Conservation (phyloP, 2,329 filamentous ascomycete genomes). For the Venturia carpophila region DNA sequence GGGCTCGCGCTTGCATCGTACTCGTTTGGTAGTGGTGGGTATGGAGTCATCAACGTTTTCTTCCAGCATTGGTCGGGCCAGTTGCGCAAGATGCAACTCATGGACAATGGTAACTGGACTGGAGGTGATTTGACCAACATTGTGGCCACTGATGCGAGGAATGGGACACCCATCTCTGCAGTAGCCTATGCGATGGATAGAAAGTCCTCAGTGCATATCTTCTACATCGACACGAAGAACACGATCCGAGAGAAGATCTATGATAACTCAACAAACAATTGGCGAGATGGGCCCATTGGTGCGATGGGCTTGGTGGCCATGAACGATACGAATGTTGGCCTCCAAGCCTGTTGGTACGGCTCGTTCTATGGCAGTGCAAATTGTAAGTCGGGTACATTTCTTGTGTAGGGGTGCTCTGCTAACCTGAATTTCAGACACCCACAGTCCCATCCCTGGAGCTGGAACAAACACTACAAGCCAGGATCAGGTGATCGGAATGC, state of each 20-base stretch:
- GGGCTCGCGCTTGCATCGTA: constrained; percentile 18
- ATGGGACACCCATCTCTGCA: constrained; percentile 18
- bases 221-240: constrained; percentile 18
- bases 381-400: neutral
- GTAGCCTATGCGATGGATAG: constrained; percentile 19
- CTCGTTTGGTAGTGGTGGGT: constrained; percentile 16
- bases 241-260: constrained; percentile 15
- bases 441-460: constrained; percentile 16
- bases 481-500: constrained; percentile 19
- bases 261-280: constrained; percentile 18
- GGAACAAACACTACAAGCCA: constrained; percentile 13
- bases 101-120: constrained; percentile 12
- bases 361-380: constrained; percentile 13
- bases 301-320: constrained; percentile 15
- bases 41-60: constrained; percentile 18
- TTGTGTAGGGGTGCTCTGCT: neutral
- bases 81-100: constrained; percentile 17
- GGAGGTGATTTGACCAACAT: constrained; percentile 19
- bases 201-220: constrained; percentile 18
- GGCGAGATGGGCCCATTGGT: constrained; percentile 18
- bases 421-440: neutral
- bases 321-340: constrained; percentile 16
- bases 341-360: constrained; percentile 18
- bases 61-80: constrained; percentile 18
- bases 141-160: constrained; percentile 17